Base-by-base conservation (phyloP, 148 eudicot species). In the Cornus kousa region DNA sequence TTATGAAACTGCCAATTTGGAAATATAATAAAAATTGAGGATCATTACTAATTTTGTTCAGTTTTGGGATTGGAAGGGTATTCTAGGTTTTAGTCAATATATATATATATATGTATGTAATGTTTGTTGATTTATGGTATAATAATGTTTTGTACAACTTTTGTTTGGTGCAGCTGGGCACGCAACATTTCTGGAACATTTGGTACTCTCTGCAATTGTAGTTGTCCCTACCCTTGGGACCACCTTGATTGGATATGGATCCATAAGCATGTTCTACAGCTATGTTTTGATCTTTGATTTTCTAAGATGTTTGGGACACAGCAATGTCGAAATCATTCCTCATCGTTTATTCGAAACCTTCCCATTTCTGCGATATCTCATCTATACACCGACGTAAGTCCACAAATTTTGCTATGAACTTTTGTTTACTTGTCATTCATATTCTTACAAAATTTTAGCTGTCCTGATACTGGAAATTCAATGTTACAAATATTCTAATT, bases 331-430 rank as follows among this genome's bases (percentile, higher is more conserved):
- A 78, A 67, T 89, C 50, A 75, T 89, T 65, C 88, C 91, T 67
- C 70, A 79, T 80, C 75, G 33, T 2, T n/a, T 89, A 11, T 89
- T 87, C 71, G 74, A 87, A 65, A 70, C 67, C 48, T 57, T 82
- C 37, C 91, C 91, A 14, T 48, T 83, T 33, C 82, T 89, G 65
- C 82, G 60, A 78, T 82, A 85, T 71, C 32, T 83, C n/a, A 83
- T 89, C 39, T 83, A 80, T 50, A 85, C 89, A 0, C 91, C 91
- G 2, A 89, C 89, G 91, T 89, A 83, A 80, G 89, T 82, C 43
- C 40, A 32, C 50, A 13, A 35, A 35, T 55, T 75, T 35, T 9
- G 28, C 28, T 28, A 0, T 28, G 28, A 28, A 28, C 28, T 28
- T 28, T 28, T 3, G 59, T 11, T 53, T 9, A 50, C 13, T 50